Conservation (phyloP, 352 stramenopile species). For the Pythium rhizo-oryzae region DNA sequence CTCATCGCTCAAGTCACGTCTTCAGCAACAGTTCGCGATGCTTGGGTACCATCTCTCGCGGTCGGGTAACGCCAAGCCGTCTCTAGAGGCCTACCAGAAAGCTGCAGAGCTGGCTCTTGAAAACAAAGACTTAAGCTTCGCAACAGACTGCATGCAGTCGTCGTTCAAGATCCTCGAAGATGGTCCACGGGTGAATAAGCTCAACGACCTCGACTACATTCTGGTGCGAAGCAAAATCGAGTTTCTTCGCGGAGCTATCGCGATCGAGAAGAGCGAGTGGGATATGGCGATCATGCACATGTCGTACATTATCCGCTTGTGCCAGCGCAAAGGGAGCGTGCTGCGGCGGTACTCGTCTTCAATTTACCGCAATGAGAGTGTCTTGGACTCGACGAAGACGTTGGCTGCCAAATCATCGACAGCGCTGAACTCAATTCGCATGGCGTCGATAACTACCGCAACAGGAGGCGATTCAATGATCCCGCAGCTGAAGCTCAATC, state of each 20-base stretch:
- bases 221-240: slow-evolving; percentile 69
- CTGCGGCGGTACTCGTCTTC: slow-evolving; percentile 56
- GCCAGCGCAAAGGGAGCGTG: slow-evolving; percentile 63
- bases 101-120: slow-evolving; percentile 61
- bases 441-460: neutral
- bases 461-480: slow-evolving; percentile 13
- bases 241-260: slow-evolving; percentile 71
- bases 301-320: slow-evolving; percentile 65
- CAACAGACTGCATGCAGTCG: slow-evolving; percentile 76
- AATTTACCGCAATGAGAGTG: slow-evolving; percentile 33
- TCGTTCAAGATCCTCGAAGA: slow-evolving; percentile 69
- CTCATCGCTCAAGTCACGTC: slow-evolving; percentile 13
- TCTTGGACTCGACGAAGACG: slow-evolving; percentile 27
- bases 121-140: slow-evolving; percentile 61
- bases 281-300: slow-evolving; percentile 62
- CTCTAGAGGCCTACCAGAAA: slow-evolving; percentile 65
- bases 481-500: slow-evolving; percentile 14
- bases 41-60: slow-evolving; percentile 70
- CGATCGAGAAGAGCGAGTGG: slow-evolving; percentile 76
- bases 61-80: slow-evolving; percentile 47
- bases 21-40: slow-evolving; percentile 62
- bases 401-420: slow-evolving; percentile 6
- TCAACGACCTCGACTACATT: slow-evolving; percentile 64
- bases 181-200: slow-evolving; percentile 38
- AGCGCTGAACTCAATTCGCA: neutral